phyloP scores from a whole-genome alignment of 306 rosid genomes.

The Citrullus mucosospermus region DNA sequence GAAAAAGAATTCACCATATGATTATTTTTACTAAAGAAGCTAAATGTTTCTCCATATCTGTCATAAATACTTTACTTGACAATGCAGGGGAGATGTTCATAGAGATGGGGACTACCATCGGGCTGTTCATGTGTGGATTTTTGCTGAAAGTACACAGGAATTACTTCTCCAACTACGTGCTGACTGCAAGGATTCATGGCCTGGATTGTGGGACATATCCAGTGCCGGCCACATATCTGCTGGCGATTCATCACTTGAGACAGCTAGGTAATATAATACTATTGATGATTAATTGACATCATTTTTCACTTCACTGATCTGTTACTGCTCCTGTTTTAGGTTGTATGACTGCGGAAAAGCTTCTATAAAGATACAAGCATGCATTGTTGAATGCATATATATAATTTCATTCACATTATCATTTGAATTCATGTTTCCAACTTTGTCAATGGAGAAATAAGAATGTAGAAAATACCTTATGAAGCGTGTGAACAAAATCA shows the following conservation, averaged over 20 bases:
- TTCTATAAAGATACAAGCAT: neutral
- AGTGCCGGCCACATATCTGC: slow-evolving; percentile 87
- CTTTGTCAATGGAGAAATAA: neutral
- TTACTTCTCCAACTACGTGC: slow-evolving; percentile 76
- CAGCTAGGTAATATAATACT: slow-evolving; percentile 63
- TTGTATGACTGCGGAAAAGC: neutral
- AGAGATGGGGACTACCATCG: slow-evolving; percentile 93
- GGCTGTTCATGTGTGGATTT: slow-evolving; percentile 91
- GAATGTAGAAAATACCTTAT: neutral
- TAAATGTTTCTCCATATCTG: neutral
- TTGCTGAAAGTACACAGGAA: slow-evolving; percentile 62
- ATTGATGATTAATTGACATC: neutral
- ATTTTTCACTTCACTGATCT: neutral
- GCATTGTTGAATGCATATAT: neutral
- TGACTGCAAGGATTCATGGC: slow-evolving; percentile 74
- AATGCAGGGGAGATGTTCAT: slow-evolving; percentile 53
- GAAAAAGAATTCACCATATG: neutral
- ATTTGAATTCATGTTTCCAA: neutral
- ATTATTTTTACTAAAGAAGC: neutral
- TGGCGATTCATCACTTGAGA: slow-evolving; percentile 57
- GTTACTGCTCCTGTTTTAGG: neutral
- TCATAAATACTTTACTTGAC: neutral
- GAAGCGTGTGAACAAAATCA: neutral
- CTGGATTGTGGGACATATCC: slow-evolving; percentile 88
- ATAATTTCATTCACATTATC: neutral